Evolutionary conservation across 805 yeast genomes (phyloP), one percentile per base, ranked within the genome.

Genomic region (Saccharomycopsis sp.): DNA sequence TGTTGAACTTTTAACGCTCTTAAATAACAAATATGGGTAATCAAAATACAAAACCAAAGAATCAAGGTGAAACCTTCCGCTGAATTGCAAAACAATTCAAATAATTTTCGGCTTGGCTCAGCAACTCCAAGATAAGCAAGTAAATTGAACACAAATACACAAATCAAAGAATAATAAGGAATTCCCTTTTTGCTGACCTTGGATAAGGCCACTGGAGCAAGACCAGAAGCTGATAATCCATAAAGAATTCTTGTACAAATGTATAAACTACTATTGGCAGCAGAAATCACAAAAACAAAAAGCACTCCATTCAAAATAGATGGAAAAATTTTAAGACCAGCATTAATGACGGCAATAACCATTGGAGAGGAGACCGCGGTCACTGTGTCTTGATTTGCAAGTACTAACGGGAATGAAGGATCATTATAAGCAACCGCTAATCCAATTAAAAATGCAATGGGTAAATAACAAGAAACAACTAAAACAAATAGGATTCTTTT

Each of bases 401-500:
- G 46, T 34, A 66, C 61, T 29, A 54, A 51, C 13, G 64, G 62
- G 19, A 46, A 40, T 3, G 21, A 26, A 3, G 35, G 28, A 52
- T 73, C 74, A 41, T 63, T 64, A 42, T 70, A 67, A 15, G 76
- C 69, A 40, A 73, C 80, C 52, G 76, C 63, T 63, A 73, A 67
- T 40, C 80, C 79, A 45, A 76, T 56, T 45, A 73, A 61, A 46
- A 73, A 66, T 36, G 69, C 69, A 28, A 77, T 66, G 21, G 65
- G 57, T 39, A 74, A 49, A 64, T 76, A 77, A 50, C 75, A 72
- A 12, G 60, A 55, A 49, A 60, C 66, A 52, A 77, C 69, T 57
- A 76, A 72, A 58, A 66, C 70, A 38, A 75, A 62, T 36, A 76
- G 69, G 47, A 74, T 63, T 38, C 60, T 66, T 48, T 74, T 69